A percentile compares a stretch with the other conserved stretches of the same genome.
Conservation (phyloP, 257 asterid species). For the Knoxia roxburghii region DNA sequence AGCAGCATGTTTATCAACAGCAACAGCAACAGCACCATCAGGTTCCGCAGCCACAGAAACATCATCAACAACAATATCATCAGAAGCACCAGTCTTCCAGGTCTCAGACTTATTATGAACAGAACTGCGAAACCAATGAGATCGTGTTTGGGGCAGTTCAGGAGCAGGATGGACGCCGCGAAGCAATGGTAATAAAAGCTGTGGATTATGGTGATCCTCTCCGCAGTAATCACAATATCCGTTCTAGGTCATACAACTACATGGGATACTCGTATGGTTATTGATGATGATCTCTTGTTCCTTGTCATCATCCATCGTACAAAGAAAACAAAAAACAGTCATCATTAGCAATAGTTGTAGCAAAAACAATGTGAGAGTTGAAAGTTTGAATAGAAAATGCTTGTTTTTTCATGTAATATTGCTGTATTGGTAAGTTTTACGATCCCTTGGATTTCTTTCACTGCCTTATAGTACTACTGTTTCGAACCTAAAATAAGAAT, state of each 20-base stretch:
- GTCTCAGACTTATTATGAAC: constrained; percentile 62
- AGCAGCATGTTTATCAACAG: constrained; percentile 21
- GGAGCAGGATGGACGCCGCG: constrained; percentile 71
- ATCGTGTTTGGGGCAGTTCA: constrained; percentile 94
- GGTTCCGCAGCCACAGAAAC: constrained; percentile 25
- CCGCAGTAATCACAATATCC: constrained; percentile 35
- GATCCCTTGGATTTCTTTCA: too few species aligned
- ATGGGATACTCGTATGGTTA: constrained; percentile 67
- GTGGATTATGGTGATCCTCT: constrained; percentile 66
- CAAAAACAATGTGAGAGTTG: not conserved
- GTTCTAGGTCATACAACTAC: constrained; percentile 75
- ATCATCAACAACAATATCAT: constrained; percentile 38
- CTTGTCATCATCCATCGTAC: constrained; percentile 2
- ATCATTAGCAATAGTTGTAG: not conserved
- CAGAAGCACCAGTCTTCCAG: constrained; percentile 59
- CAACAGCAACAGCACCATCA: constrained; percentile 22
- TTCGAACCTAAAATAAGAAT: too few species aligned
- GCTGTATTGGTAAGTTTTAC: too few species aligned
- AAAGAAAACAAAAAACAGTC: not conserved
- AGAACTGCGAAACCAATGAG: constrained; percentile 58
- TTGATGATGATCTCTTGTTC: constrained; percentile 17
- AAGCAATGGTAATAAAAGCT: constrained; percentile 78
- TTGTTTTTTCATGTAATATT: not conserved
- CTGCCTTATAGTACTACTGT: too few species aligned
- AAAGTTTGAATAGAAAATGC: not conserved